phyloP scores from a whole-genome alignment of 2,329 filamentous ascomycete species.

The Stachybotrys echinatus region DNA sequence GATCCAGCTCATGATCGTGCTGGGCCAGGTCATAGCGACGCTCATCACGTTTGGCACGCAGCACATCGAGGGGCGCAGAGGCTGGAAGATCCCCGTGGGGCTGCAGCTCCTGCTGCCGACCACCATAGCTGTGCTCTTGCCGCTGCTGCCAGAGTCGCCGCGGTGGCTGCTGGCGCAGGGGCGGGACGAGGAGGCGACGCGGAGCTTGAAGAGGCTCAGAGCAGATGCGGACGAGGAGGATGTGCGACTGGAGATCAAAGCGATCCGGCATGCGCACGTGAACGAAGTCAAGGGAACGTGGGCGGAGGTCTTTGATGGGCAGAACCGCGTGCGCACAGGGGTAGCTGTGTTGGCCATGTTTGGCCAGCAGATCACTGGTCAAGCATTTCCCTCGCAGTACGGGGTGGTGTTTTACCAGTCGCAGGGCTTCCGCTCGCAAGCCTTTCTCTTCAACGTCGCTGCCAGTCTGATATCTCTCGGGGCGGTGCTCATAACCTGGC shows the following conservation, averaged over 20 bases:
- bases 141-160: conserved; percentile 38
- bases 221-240: conserved; percentile 19
- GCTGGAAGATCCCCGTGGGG: conserved; percentile 40
- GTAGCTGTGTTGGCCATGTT: conserved; percentile 22
- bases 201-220: conserved; percentile 24
- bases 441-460: conserved; percentile 19
- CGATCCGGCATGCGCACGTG: conserved; percentile 9
- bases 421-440: conserved; percentile 15
- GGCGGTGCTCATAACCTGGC: conserved; percentile 13
- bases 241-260: conserved; percentile 15
- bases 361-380: conserved; percentile 25
- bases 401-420: conserved; percentile 21
- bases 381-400: conserved; percentile 23
- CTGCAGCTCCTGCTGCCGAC: conserved; percentile 37
- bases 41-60: conserved; percentile 19
- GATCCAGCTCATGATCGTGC: conserved; percentile 20
- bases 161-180: conserved; percentile 36
- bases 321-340: conserved; percentile 7
- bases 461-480: conserved; percentile 8
- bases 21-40: conserved; percentile 18
- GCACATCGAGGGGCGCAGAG: conserved; percentile 9
- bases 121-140: conserved; percentile 25
- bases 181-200: conserved; percentile 26
- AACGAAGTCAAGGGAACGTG: conserved; percentile 3
- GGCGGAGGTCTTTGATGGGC: conserved; percentile 6